These are phyloP conservation scores for Lagenidium sp. DNA, from an alignment of 352 stramenopile species.

Conservation along the genomic window DNA sequence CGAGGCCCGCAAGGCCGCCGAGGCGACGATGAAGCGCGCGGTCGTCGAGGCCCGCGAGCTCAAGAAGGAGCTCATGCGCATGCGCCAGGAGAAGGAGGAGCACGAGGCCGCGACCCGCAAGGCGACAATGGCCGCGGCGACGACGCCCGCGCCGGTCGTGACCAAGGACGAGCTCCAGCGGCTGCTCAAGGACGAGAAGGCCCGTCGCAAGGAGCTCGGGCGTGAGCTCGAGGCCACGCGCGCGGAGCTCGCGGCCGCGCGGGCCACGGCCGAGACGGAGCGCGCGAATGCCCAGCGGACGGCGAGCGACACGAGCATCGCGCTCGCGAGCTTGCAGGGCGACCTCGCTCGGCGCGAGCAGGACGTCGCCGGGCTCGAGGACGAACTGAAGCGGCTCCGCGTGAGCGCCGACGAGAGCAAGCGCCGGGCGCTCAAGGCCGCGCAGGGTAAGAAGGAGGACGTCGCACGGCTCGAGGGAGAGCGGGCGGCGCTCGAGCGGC, in stretches of 20 bases:
- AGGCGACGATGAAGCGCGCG: conserved; percentile 67
- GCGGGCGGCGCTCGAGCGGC: conserved; percentile 26
- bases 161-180: conserved; percentile 23
- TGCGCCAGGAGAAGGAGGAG: conserved; percentile 71
- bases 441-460: conserved; percentile 48
- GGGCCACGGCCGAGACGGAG: background rate
- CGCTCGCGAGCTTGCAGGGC: conserved; percentile 5
- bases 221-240: conserved; percentile 2
- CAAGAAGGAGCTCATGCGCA: conserved; percentile 67
- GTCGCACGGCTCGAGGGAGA: conserved; percentile 35
- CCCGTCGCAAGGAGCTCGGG: conserved; percentile 6
- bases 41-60: conserved; percentile 61
- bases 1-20: conserved; percentile 55
- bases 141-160: conserved; percentile 8
- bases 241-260: background rate
- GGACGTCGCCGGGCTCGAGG: conserved; percentile 17
- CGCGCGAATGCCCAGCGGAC: background rate
- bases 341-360: conserved; percentile 4
- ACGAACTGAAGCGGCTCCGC: conserved; percentile 21
- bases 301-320: conserved; percentile 4
- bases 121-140: conserved; percentile 4
- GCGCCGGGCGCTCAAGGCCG: conserved; percentile 10
- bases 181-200: conserved; percentile 20
- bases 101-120: conserved; percentile 16
- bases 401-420: conserved; percentile 11